These are phyloP conservation scores for Neurospora cerealis DNA, from an alignment of 495 filamentous ascomycete species.

Conservation along the genomic window DNA sequence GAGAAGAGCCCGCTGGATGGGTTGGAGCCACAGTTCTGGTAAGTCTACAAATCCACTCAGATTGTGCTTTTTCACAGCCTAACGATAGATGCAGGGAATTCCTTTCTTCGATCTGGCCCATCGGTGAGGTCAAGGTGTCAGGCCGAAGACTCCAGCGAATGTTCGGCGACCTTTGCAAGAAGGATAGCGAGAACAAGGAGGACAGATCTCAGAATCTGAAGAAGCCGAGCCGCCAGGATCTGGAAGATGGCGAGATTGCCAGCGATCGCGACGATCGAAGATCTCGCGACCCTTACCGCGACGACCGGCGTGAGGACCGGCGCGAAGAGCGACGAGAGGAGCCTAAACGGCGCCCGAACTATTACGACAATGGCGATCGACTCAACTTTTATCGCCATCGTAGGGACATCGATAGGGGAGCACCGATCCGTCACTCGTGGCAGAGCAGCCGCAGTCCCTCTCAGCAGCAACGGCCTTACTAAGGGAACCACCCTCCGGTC, in stretches of 20 bases:
- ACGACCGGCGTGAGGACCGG: conserved; percentile 20
- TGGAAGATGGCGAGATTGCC: conserved; percentile 27
- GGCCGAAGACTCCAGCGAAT: conserved; percentile 35
- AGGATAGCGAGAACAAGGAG: conserved; percentile 18
- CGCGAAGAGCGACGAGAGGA: conserved; percentile 25
- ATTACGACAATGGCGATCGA: conserved; percentile 25
- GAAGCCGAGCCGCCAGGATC: conserved; percentile 14
- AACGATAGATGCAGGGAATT: conserved; percentile 22
- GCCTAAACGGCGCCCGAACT: conserved; percentile 17
- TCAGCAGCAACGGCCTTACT: conserved; percentile 22
- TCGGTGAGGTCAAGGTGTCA: conserved; percentile 26
- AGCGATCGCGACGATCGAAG: conserved; percentile 27
- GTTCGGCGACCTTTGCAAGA: conserved; percentile 32
- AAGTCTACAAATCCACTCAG: conserved; percentile 5
- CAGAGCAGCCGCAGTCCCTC: conserved; percentile 21
- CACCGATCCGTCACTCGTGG: conserved; percentile 20
- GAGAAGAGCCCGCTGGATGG: conserved; percentile 26
- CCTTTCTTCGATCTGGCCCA: conserved; percentile 30
- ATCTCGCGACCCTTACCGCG: conserved; percentile 26
- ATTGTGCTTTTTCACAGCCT: conserved; percentile 1
- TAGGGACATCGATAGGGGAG: conserved; percentile 15
- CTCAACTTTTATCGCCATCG: conserved; percentile 26
- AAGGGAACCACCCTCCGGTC: background rate
- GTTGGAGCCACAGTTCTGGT: conserved; percentile 39
- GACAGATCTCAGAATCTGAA: conserved; percentile 8